A percentile compares a stretch with the other conserved stretches of the same genome.
phyloP scores from a whole-genome alignment of 2,329 filamentous ascomycete genomes.

The Bipolaris victoriae region DNA sequence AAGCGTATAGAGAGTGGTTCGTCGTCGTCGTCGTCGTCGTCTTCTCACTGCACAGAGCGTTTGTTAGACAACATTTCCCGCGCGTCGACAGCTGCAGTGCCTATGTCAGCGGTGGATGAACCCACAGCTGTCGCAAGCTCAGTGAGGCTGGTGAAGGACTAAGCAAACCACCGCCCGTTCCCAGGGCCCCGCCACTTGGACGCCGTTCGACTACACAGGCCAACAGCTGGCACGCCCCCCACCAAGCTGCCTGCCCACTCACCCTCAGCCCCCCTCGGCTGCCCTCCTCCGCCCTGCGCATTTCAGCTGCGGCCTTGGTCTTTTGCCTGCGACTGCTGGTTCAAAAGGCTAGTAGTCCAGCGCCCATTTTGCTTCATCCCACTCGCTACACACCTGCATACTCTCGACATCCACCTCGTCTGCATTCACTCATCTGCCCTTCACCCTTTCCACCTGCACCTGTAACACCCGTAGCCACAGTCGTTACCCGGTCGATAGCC shows the following conservation, averaged over 20 bases:
- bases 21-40: not conserved
- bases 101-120: conserved; percentile 15
- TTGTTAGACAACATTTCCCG: too few relatives aligned
- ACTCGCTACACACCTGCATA: not conserved
- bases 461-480: not conserved
- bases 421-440: not conserved
- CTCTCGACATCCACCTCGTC: too few relatives aligned
- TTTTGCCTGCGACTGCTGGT: not conserved
- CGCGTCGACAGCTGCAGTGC: too few relatives aligned
- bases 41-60: not conserved
- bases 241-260: conserved; percentile 1
- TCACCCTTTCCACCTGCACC: not conserved
- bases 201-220: conserved; percentile 15
- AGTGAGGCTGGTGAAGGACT: conserved; percentile 31
- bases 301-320: conserved; percentile 17
- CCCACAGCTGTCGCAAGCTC: conserved; percentile 23
- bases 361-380: conserved; percentile 1
- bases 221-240: not conserved
- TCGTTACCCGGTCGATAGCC: conserved; percentile 6
- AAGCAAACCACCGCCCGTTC: not conserved
- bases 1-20: not conserved
- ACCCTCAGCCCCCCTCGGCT: conserved; percentile 23
- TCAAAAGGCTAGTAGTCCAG: conserved; percentile 15
- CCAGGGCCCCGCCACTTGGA: conserved; percentile 17
- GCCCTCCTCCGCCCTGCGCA: conserved; percentile 15